Evolutionary conservation across 2,329 filamentous ascomycete genomes (phyloP), one percentile per base, ranked within the genome.

Genomic region (Fusarium nisikadoi): DNA sequence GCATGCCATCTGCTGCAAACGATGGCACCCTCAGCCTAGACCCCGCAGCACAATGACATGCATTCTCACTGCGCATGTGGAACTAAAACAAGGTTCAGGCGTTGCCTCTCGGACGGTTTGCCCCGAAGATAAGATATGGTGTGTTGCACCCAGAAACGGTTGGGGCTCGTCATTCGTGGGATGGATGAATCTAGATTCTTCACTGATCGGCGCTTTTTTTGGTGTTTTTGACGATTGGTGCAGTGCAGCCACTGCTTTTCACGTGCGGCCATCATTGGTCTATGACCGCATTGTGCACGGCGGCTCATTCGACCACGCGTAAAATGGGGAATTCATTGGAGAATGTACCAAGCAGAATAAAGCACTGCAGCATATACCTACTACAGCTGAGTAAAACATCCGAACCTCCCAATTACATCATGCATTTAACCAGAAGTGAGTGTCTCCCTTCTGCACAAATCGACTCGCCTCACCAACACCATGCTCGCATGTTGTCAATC

Each of bases 91-190:
- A 65, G 58, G 39, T 57, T 71, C 46, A 17, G 20, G 10, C 11
- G 27, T 60, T 59, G 36, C 38, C 55, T 8, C 59, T 52, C 69
- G 62, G 68, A 52, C 59, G 43, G 29, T 53, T 43, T 72, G 42
- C 42, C 57, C 69, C 69, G 69, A 59, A 59, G 68, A 60, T 71
- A 41, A 53, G 63, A 68, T 72, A 4, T 25, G 33, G 31, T 23
- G 46, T 23, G 47, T 35, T 25, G 17, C 47, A 35, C 31, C n/a
- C n/a, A 50, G 16, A 33, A 25, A 36, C n/a, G 17, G 16, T 35
- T 36, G 47, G 16, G 8, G 12, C 8, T 38, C 31, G 42, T 36
- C 33, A 58, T 49, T 41, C 29, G 35, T 54, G 50, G 19, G 50
- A 41, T 43, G 52, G 33, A 55, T 55, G 27, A 33, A 55, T 55